Percentiles rank a stretch among this genome's conserved stretches.
Conservation (phyloP, 1,139 yeast genomes). For the Hyphopichia pseudoburtonii region DNA sequence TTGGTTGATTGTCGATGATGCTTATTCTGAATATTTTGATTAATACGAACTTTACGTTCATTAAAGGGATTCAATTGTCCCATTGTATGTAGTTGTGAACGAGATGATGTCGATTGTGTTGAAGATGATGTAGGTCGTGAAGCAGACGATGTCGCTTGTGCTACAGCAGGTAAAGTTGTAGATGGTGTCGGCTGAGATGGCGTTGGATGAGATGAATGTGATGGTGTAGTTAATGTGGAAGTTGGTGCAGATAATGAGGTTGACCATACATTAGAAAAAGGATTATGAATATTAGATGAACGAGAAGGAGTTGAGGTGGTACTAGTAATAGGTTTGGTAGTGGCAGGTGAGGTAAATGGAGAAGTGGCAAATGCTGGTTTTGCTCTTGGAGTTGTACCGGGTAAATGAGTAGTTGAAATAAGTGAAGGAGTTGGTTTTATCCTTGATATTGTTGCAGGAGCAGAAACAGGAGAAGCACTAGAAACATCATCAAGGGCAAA, state of each 20-base stretch:
- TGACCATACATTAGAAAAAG: too few species aligned
- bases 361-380: conserved; percentile 2
- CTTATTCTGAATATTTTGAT: conserved; percentile 2
- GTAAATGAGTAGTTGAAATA: conserved; percentile 2
- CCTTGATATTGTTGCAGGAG: too few species aligned
- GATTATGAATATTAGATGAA: too few species aligned
- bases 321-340: not conserved
- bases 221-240: too few species aligned
- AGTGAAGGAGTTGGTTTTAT: not conserved
- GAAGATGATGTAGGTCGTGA: not conserved
- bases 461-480: not conserved
- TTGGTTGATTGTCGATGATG: not conserved
- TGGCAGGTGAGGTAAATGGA: conserved; percentile 1
- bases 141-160: not conserved
- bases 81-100: not conserved
- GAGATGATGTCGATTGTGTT: not conserved
- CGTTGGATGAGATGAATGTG: not conserved
- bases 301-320: too few species aligned
- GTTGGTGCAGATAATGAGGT: too few species aligned
- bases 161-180: too few species aligned
- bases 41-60: not conserved
- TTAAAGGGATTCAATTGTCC: not conserved
- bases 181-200: too few species aligned
- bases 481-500: conserved; percentile 6
- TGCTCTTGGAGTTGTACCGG: conserved; percentile 5